Evolutionary conservation across 148 eudicot species (phyloP), one percentile per base, ranked within the genome.

Genomic region (Pouteria glomerata): DNA sequence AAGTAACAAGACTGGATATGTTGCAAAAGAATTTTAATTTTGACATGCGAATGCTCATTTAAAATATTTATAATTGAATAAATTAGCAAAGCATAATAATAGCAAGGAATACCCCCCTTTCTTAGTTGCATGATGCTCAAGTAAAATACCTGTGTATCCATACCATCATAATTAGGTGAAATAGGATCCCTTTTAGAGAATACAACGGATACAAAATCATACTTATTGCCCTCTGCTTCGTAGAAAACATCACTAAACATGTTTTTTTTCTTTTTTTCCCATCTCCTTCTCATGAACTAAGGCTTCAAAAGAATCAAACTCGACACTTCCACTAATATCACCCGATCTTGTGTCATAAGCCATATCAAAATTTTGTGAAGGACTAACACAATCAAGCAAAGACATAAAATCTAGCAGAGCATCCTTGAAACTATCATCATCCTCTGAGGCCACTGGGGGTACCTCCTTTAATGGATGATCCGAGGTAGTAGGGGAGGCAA

Each of bases 1-100:
- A 81, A 75, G 98, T 90, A 80, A 95, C 96, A 78, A 95, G 77
- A 66, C 97, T 95, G n/a, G 97, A 96, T 56, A 97, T 84, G 80
- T 91, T 91, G 82, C 91, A 92, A 78, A 87, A 95, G 78, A 90
- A 88, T 72, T 95, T 93, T 82, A 95, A 81, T 75, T 88, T 89
- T 73, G 98, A 89, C 98, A 95, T 95, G 71, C 90, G 79, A 71
- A 91, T 79, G 58, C 87, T 91, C 97, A 95, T 92, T 97, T 94
- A 90, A 48, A 80, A 83, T 73, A n/a, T n/a, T 59, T 70, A 57
- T 33, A 61, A 58, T 11, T 61, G 24, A 52, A 51, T 33, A 63
- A 51, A 50, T 66, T 68, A 78, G 62, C 8, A 37, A 19, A 34
- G 51, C 3, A 50, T 14, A 33, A 11, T 39, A 13, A 2, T 47